Base-by-base conservation (phyloP, 352 stramenopile species). In the Aphanomyces astaci region DNA sequence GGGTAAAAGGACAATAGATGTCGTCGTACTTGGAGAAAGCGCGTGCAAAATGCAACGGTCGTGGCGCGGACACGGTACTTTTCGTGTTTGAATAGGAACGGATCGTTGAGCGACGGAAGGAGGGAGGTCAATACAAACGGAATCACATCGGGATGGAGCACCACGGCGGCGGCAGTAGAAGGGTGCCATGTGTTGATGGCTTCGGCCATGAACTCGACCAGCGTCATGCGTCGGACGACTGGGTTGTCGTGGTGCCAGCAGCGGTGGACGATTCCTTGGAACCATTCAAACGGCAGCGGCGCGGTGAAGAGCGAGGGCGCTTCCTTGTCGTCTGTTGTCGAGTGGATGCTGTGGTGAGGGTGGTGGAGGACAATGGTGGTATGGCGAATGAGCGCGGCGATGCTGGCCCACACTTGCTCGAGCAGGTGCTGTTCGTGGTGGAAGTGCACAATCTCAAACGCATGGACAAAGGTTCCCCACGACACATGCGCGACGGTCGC, bases 371-470 rank as follows among this genome's bases (percentile, higher is more conserved):
- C 66, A 19, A 86, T 55, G 19, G 88, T 72, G 27, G 76, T 76
- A 5, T 56, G 72, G 22, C 77, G 57, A 25, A 94, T 72, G 19
- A 94, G 48, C 5, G 71, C 57, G 13, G 77, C 77, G 25, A 94
- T 78, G 25, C 92, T 84, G 10, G 84, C 77, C 86, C 86, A 94
- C 22, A 92, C 86, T 57, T 94, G 84, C 62, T 92, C 86, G 64
- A 94, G 78, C 25, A 94, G 46, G 53, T 94, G 86, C 62, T 85
- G 84, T 55, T 92, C 82, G 39, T 94, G 84, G 49, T 94, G 84
- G 72, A 90, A 84, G 62, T 92, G 82, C 40, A 94, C 89, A 13
- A 94, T 83, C 25, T 94, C 82, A 0, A 83, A 91, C 2, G 80
- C 82, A 1, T 79, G 78, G 43, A 94, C 64, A 33, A 91, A 94